Evolutionary conservation across 192 early-diverging fungal species (phyloP), one percentile per base, ranked within the genome.

Genomic region (Coemansia sp.): DNA sequence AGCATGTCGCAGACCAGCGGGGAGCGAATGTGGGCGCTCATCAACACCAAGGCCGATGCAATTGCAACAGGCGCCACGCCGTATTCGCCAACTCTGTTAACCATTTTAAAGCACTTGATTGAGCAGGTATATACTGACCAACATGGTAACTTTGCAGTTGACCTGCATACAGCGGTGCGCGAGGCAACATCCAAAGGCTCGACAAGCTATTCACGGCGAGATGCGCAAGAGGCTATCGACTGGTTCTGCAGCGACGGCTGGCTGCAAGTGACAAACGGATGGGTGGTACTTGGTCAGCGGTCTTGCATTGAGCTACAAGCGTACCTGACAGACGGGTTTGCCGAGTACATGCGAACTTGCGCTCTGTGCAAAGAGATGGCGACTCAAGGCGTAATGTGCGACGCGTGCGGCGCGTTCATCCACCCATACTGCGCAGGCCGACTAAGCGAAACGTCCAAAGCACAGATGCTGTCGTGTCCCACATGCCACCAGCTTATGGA

Each of bases 311-410:
- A 77, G 62, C n/a, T 77, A 37, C 65, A 67, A 22, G 49, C 64
- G 16, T 77, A 52, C 55, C 41, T 77, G 4, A 54, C 27, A 6
- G 68, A 65, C 26, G 68, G 61, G 8, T 77, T 61, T 19, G 47
- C 57, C 37, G 69, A 77, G 5, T 77, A 64, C n/a, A 53, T 60
- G n/a, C 61, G 69, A 9, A 9, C 43, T 0, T 77, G 74, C 37
- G 62, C 68, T 0, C 41, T 77, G 47, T 77, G 74, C 41, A 71
- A 70, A 27, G 68, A 77, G 26, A 64, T 71, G 57, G 74, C 74
- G 16, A 77, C 74, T 0, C 27, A 26, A 18, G 74, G 74, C 1
- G 11, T 66, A 10, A 56, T 77, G 3, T 77, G 74, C 54, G 23
- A 20, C 19, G 64, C 37, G 8, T 77, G 74, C 54, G 19, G 23